phyloP scores from a whole-genome alignment of 768 basidiomycete genomes.

The Leccinum disarticulatum region DNA sequence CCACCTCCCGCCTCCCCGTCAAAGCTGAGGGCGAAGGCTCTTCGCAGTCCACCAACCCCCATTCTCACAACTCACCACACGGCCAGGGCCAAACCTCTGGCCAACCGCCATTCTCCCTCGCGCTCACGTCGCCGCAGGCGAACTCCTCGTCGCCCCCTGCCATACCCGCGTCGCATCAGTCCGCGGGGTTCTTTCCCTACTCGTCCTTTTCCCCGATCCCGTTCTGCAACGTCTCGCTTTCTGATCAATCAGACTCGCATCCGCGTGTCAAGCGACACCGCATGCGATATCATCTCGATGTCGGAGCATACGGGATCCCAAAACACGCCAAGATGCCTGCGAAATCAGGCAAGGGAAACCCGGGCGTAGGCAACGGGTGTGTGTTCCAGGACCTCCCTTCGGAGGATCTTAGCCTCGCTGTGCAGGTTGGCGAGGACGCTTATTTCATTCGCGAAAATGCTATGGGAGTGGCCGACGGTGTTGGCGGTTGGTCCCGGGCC shows the following conservation, averaged over 20 bases:
- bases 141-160: constrained; percentile 31
- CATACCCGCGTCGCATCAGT: constrained; percentile 31
- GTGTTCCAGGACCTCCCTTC: constrained; percentile 30
- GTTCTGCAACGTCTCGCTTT: constrained; percentile 26
- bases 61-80: constrained; percentile 36
- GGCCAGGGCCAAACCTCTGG: constrained; percentile 34
- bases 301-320: constrained; percentile 84
- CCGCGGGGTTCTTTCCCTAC: constrained; percentile 36
- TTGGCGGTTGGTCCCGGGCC: constrained; percentile 80
- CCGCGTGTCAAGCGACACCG: constrained; percentile 33
- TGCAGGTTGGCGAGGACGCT: constrained; percentile 90
- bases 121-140: constrained; percentile 44
- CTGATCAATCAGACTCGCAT: constrained; percentile 29
- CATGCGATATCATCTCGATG: constrained; percentile 56
- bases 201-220: constrained; percentile 34
- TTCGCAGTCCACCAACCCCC: constrained; percentile 29
- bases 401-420: constrained; percentile 48
- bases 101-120: constrained; percentile 41
- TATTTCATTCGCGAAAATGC: constrained; percentile 82
- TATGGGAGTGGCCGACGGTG: constrained; percentile 94
- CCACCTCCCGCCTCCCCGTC: constrained; percentile 44
- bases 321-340: constrained; percentile 43
- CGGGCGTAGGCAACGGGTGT: constrained; percentile 22
- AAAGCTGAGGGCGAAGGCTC: constrained; percentile 49
- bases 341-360: constrained; percentile 30